A percentile compares a stretch with the other conserved stretches of the same genome.
phyloP scores from a whole-genome alignment of 2,329 filamentous ascomycete species.

The Chalaropsis thielavioides region DNA sequence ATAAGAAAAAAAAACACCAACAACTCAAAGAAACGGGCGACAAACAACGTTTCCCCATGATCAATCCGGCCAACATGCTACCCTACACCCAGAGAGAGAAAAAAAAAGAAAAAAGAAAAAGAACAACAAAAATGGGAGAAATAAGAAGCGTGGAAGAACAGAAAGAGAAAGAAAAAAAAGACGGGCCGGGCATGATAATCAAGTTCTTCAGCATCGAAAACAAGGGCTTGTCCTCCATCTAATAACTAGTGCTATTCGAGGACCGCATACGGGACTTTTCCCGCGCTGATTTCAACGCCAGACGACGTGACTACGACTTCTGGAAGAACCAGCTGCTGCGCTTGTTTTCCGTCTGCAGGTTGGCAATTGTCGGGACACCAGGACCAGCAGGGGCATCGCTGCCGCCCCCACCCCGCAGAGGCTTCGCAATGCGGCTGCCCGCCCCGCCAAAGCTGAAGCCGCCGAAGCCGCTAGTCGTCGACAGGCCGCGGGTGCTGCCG shows the following conservation, averaged over 20 bases:
- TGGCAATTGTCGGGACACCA: slow-evolving; percentile 38
- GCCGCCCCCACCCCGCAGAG: slow-evolving; percentile 48
- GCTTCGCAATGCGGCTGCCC: slow-evolving; percentile 55
- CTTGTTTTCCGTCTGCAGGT: slow-evolving; percentile 50
- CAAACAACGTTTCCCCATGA: slow-evolving; percentile 3
- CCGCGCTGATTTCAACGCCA: slow-evolving; percentile 12
- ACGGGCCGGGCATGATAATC: background rate
- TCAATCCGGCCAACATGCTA: slow-evolving; percentile 12
- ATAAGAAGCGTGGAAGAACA: background rate
- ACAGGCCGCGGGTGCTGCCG: slow-evolving; percentile 73
- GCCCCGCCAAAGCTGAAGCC: slow-evolving; percentile 57
- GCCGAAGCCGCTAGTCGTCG: slow-evolving; percentile 42
- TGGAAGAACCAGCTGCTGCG: slow-evolving; percentile 63
- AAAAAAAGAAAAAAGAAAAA: slow-evolving; percentile 10
- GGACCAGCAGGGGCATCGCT: slow-evolving; percentile 31
- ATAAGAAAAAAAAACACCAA: slow-evolving; percentile 6
- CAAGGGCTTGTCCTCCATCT: slow-evolving; percentile 11
- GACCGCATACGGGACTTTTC: slow-evolving; percentile 9
- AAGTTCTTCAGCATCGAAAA: slow-evolving; percentile 13
- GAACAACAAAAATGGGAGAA: background rate
- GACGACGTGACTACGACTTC: slow-evolving; percentile 32
- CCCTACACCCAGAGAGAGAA: slow-evolving; percentile 10
- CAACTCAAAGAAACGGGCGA: background rate
- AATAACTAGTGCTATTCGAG: slow-evolving; percentile 9
- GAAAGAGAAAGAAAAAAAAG: background rate